Evolutionary conservation across 2,329 filamentous ascomycete genomes (phyloP).

Genomic region (Phoma herbarum): DNA sequence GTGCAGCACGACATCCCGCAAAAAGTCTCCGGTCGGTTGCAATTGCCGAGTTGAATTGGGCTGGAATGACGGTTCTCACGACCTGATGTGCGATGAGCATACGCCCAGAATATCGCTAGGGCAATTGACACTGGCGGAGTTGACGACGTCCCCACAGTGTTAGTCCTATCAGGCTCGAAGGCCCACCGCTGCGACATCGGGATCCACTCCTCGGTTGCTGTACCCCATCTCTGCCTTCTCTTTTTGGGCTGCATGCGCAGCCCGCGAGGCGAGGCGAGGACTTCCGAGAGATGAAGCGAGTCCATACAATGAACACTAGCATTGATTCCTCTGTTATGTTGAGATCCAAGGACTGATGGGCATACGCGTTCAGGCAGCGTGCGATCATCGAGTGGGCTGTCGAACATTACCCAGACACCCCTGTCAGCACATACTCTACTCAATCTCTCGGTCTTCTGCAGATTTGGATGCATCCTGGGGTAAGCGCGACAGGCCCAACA

Average conservation of each 20-base stretch:
- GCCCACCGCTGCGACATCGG: background rate
- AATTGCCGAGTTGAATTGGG: background rate
- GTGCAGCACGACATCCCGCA: background rate
- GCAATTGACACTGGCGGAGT: background rate
- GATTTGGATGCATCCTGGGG: background rate
- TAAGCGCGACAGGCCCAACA: background rate
- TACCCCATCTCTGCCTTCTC: background rate
- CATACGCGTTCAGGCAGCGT: background rate
- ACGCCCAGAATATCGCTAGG: background rate
- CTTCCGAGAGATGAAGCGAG: background rate
- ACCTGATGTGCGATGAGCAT: background rate
- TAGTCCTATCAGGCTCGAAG: background rate
- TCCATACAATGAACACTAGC: background rate
- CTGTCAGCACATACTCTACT: background rate
- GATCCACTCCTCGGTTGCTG: background rate
- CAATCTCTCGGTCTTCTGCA: background rate
- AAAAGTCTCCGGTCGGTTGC: background rate
- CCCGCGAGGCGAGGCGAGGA: background rate
- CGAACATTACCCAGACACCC: background rate
- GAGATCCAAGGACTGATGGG: too few species aligned
- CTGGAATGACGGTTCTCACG: background rate
- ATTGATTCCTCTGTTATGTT: too few species aligned
- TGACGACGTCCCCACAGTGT: background rate
- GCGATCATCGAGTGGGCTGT: background rate
- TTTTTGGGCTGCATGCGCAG: background rate